Base-by-base conservation (phyloP, 345 rosid genomes). In the Citrus cavaleriei region DNA sequence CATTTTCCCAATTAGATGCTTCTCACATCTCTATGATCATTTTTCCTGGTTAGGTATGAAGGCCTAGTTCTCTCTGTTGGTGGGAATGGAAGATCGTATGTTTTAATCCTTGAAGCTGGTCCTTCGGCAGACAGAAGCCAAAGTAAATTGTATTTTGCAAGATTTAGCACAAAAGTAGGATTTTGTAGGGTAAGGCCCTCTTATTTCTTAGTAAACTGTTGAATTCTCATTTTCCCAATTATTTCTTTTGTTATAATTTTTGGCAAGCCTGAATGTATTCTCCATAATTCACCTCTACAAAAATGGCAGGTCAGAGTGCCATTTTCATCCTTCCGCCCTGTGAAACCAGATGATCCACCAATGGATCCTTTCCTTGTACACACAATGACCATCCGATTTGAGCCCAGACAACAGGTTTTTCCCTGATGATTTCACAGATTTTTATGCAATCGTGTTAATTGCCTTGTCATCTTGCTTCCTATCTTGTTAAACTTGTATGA, bases 1-100 rank as follows among this genome's bases (percentile, higher is more conserved):
- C 74, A 55, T 21, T 38, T 46, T 21, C 10, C 51, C 38, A 67
- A 5, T 70, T 69, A 22, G 49, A 63, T 30, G 13, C 27, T 46
- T 63, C 28, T 70, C 70, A 49, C 35, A 18, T 27, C 38, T 61
- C 57, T 35, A 24, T 35, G 49, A 37, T 73, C 32, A 68, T 28
- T 83, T 70, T 72, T 55, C 30, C 51, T 78, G 84, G 62, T 75
- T 82, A 93, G 98, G 88, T 90, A 90, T 77, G 99, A 96, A 82
- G 99, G 99, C 73, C 88, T 91, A 70, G 92, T 96, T 67, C 89
- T 96, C 37, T 96, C 99, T 61, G 91, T 93, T 76, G 99, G 99
- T 62, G 99, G 99, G 75, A 96, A 96, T 74, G 99, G 98, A 81
- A 91, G 99, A 85, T 88, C 99, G 2, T 96, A 90, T 79, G 92